Evolutionary conservation across 2,329 filamentous ascomycete species (phyloP).

Genomic region (Coleophoma crateriformis): DNA sequence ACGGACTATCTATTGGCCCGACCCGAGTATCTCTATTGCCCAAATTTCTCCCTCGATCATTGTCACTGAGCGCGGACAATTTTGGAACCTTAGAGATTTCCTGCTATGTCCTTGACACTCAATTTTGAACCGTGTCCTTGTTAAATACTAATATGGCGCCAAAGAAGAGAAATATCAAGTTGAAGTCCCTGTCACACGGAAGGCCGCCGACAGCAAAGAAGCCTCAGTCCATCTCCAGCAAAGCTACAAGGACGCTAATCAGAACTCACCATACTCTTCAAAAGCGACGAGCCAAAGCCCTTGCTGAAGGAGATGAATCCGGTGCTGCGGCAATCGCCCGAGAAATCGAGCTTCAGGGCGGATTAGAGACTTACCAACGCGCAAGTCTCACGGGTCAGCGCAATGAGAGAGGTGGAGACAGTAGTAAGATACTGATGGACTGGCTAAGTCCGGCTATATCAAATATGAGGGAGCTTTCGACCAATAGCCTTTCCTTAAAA

Average conservation of each 20-base stretch:
- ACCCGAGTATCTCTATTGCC: not conserved
- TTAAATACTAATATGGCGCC: slow-evolving; percentile 33
- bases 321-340: slow-evolving; percentile 40
- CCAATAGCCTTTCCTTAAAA: slow-evolving; percentile 35
- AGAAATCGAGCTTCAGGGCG: slow-evolving; percentile 53
- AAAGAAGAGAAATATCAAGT: slow-evolving; percentile 35
- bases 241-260: slow-evolving; percentile 58
- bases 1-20: not conserved
- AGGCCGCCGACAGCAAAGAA: slow-evolving; percentile 48
- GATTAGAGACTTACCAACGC: slow-evolving; percentile 58
- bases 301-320: slow-evolving; percentile 44
- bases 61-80: no score
- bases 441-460: slow-evolving; percentile 45
- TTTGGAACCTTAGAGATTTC: no score
- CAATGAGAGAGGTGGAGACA: slow-evolving; percentile 61
- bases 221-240: slow-evolving; percentile 55
- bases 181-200: slow-evolving; percentile 43
- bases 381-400: slow-evolving; percentile 66
- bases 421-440: slow-evolving; percentile 56
- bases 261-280: slow-evolving; percentile 61
- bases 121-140: no score
- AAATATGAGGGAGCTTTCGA: slow-evolving; percentile 13
- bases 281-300: slow-evolving; percentile 53
- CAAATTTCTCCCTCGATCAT: no score
- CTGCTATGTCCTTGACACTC: no score